Evolutionary conservation across 2,329 filamentous ascomycete species (phyloP), one percentile per base, ranked within the genome.

Genomic region (Zasmidium angulare): DNA sequence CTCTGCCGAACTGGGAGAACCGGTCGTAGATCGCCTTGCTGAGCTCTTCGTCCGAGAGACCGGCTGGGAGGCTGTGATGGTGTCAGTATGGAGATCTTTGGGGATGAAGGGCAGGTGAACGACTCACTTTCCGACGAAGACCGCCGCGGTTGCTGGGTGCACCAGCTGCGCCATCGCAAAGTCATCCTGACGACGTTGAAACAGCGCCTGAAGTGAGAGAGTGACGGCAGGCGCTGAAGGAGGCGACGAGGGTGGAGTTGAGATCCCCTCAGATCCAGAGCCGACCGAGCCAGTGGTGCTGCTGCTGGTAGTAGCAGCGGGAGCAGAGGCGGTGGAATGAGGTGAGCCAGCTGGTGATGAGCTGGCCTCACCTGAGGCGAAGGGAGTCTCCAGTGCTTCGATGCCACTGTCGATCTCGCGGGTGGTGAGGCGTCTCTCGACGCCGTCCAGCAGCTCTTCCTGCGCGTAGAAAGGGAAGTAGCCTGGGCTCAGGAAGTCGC

Each of bases 121-220:
- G 26, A 53, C 51, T 53, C 43, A 53, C 51, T 53, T 53, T 19
- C 51, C 51, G 24, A 53, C 51, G 36, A 53, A 53, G 51, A 53
- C 31, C 7, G 22, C 36, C 17, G 51, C 51, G 10, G 36, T 19
- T 9, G 20, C 51, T 19, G 51, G 51, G 36, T 19, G 7, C 3
- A 46, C 19, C 31, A n/a, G 4, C 51, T 53, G 51, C 12, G 51
- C 31, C 23, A 17, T 26, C 14, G 40, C 36, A 21, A 53, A 53
- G 31, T n/a, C 26, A 11, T 29, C 26, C 26, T 29, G 26, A 6
- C 26, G n/a, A 21, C 19, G 20, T 40, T 46, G 21, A 22, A 46
- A n/a, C n/a, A n/a, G n/a, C n/a, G 11, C 12, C 12, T 9, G 7
- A 20, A 10, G 20, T 24, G 51, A 17, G 51, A 26, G 51, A 53